phyloP scores from a whole-genome alignment of 1,284 basidiomycete genomes.

The Rhodotorula glutinis region DNA sequence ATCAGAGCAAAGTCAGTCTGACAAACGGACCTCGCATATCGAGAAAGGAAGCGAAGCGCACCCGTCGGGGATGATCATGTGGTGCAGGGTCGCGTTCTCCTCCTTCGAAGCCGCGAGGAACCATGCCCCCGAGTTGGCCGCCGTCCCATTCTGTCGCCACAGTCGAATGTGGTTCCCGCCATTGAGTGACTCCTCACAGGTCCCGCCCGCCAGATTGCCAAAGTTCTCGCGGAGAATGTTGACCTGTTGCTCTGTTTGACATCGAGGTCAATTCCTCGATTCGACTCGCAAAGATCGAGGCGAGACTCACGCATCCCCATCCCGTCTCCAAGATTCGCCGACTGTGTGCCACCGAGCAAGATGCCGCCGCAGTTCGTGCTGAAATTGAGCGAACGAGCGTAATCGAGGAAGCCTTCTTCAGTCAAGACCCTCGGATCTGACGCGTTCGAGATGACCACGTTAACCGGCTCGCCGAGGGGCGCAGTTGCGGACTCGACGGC shows the following conservation, averaged over 20 bases:
- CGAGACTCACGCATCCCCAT: constrained; percentile 59
- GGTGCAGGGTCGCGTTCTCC: constrained; percentile 44
- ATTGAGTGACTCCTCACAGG: constrained; percentile 76
- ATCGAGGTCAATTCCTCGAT: too few species aligned
- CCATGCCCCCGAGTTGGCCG: constrained; percentile 61
- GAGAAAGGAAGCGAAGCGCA: constrained; percentile 36
- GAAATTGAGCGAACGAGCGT: constrained; percentile 48
- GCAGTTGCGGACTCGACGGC: constrained; percentile 14
- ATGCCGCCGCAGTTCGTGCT: constrained; percentile 61
- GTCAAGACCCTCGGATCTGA: constrained; percentile 71
- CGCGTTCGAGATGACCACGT: constrained; percentile 75
- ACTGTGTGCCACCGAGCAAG: constrained; percentile 68
- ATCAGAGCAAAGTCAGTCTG: not conserved
- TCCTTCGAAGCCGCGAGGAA: constrained; percentile 64
- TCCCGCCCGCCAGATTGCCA: constrained; percentile 66
- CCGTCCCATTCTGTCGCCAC: constrained; percentile 56
- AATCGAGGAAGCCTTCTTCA: constrained; percentile 52
- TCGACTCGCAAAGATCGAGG: too few species aligned
- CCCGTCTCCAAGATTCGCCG: constrained; percentile 80
- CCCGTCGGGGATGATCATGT: constrained; percentile 62
- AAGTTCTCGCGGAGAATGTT: constrained; percentile 77
- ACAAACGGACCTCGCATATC: too few species aligned
- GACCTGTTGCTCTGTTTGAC: constrained; percentile 63
- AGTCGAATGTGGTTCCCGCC: constrained; percentile 90
- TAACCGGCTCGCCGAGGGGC: constrained; percentile 83